Base-by-base conservation (phyloP, 1,139 yeast species). In the Kodamaea fungicola region DNA sequence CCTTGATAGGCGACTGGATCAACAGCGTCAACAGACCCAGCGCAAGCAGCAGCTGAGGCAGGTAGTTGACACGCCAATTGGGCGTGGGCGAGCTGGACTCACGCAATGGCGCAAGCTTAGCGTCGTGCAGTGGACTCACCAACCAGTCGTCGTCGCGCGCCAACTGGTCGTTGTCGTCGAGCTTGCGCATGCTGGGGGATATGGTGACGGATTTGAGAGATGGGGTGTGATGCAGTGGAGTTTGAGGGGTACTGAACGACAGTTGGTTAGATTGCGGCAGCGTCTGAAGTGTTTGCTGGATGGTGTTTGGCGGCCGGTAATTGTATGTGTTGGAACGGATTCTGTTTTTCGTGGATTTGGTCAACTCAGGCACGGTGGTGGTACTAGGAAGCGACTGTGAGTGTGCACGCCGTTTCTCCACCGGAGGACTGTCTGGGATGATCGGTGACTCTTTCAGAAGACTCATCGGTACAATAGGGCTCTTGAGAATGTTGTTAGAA, bases 171-270 rank as follows among this genome's bases (percentile, higher is more conserved):
- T 37, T 22, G 26, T 31, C 33, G n/a, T 23, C 30, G 5, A 13
- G 25, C 21, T 39, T 42, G 34, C 68, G 45, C 2, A 59, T 46
- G 28, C 67, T 64, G 3, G 73, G 72, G 4, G 72, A 65, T 6
- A 67, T 66, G 3, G 71, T 64, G 24, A 67, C 55, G 8, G 71
- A 63, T 39, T 66, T 67, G 22, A 67, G 46, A 2, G 71, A 64
- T 6, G 70, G 65, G 2, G 69, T 55, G 16, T 30, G 12, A 33
- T 28, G 33, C 30, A 16, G 36, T 8, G 46, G 45, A 8, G 47
- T 43, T 19, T 38, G 44, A 8, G 47, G 47, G 12, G 37, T 29
- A 10, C 45, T 13, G 9, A 30, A 30, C 8, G 35, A 12, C 8
- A 26, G 12, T 3, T n/a, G 24, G n/a, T 12, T 9, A 7, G 23